These are phyloP conservation scores for Boletus fagicola DNA, from an alignment of 768 basidiomycete species.

Conservation along the genomic window DNA sequence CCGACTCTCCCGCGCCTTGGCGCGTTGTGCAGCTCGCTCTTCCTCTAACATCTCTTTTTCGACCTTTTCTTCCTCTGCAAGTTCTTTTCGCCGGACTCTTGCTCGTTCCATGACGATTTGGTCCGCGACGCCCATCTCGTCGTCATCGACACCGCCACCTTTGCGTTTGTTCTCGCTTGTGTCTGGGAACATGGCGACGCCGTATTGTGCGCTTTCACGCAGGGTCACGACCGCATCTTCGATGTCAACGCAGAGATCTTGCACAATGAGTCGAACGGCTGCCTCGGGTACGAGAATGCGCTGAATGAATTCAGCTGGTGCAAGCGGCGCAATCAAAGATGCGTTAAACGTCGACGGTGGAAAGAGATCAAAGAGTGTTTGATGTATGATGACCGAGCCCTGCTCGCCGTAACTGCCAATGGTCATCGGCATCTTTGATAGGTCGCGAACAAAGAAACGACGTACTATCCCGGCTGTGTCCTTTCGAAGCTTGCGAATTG, in stretches of 20 bases:
- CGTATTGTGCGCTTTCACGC: constrained; percentile 77
- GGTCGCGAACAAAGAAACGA: constrained; percentile 13
- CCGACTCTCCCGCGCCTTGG: constrained; percentile 15
- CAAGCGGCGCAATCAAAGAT: constrained; percentile 58
- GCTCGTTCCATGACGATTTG: constrained; percentile 46
- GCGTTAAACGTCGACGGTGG: constrained; percentile 59
- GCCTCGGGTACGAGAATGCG: constrained; percentile 90
- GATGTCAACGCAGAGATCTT: constrained; percentile 57
- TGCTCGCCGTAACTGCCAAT: constrained; percentile 75
- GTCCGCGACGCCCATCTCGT: constrained; percentile 36
- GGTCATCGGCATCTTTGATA: neutral
- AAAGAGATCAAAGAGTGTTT: constrained; percentile 73
- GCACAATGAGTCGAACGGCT: constrained; percentile 75
- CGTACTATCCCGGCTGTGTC: constrained; percentile 89
- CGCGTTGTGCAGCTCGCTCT: constrained; percentile 23
- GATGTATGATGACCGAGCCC: constrained; percentile 77
- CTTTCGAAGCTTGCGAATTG: constrained; percentile 81
- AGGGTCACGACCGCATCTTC: constrained; percentile 56
- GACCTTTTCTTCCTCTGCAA: constrained; percentile 40
- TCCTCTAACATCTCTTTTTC: constrained; percentile 31
- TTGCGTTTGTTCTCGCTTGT: constrained; percentile 29
- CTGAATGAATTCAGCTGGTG: constrained; percentile 72
- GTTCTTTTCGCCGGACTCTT: constrained; percentile 37
- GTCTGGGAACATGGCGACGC: constrained; percentile 79
- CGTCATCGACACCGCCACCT: constrained; percentile 39